Conservation (phyloP, 2,329 filamentous ascomycete species). For the Chaetomiaceae sp. region DNA sequence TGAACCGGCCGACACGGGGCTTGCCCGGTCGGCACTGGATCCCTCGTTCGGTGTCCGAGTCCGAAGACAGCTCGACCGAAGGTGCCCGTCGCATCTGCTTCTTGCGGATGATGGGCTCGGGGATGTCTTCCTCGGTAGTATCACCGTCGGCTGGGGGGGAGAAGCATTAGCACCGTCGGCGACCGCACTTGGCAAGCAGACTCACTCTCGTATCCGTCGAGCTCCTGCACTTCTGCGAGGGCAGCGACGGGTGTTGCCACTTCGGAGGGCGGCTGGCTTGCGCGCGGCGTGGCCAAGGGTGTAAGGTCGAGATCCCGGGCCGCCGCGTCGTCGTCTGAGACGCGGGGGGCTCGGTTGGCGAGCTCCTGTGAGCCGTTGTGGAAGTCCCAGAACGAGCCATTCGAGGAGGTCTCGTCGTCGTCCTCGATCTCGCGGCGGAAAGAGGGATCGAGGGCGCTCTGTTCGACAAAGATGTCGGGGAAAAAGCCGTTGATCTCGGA, state of each 20-base stretch:
- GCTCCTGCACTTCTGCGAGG: constrained; percentile 37
- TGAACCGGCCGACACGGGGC: constrained; percentile 51
- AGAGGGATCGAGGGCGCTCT: constrained; percentile 65
- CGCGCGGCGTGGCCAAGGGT: constrained; percentile 39
- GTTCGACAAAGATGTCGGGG: constrained; percentile 72
- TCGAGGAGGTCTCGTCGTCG: constrained; percentile 55
- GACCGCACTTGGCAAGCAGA: constrained; percentile 28
- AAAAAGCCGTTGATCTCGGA: constrained; percentile 63
- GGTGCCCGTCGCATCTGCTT: constrained; percentile 36
- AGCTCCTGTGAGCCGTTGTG: constrained; percentile 41
- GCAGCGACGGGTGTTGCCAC: constrained; percentile 31
- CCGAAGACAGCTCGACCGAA: constrained; percentile 38
- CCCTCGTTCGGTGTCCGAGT: constrained; percentile 46
- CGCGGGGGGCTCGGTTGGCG: constrained; percentile 29
- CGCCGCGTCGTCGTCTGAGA: constrained; percentile 40
- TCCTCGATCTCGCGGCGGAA: constrained; percentile 71
- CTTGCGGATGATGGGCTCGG: constrained; percentile 47
- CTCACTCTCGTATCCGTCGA: constrained; percentile 59
- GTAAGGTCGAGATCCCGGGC: constrained; percentile 39
- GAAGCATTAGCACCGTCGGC: constrained; percentile 38
- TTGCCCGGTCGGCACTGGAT: constrained; percentile 42
- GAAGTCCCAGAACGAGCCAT: constrained; percentile 61
- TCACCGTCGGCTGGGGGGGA: constrained; percentile 50
- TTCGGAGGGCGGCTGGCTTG: constrained; percentile 32
- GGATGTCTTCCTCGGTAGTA: constrained; percentile 57